A percentile compares a stretch with the other conserved stretches of the same genome.
Evolutionary conservation across 495 filamentous ascomycete genomes (phyloP).

Genomic region (Podospora sp.): DNA sequence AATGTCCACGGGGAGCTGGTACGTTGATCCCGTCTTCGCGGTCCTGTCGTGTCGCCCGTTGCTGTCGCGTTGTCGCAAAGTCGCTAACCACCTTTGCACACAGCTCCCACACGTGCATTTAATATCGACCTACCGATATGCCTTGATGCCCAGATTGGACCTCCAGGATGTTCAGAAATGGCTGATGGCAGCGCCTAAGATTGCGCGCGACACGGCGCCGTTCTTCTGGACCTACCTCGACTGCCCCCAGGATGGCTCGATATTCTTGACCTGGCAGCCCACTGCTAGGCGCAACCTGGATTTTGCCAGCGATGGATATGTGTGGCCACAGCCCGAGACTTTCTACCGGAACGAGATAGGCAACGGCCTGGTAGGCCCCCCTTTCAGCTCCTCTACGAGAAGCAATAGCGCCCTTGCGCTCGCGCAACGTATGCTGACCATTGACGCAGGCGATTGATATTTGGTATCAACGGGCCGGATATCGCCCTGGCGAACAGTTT

Average conservation of each 20-base stretch:
- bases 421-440: slow-evolving; percentile 20
- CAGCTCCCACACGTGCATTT: slow-evolving; percentile 88
- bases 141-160: slow-evolving; percentile 64
- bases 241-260: slow-evolving; percentile 73
- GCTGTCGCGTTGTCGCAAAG: slow-evolving; percentile 10
- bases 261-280: slow-evolving; percentile 88
- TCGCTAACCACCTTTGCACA: slow-evolving; percentile 15
- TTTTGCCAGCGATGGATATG: slow-evolving; percentile 86
- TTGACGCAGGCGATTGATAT: slow-evolving; percentile 67
- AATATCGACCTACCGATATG: slow-evolving; percentile 74
- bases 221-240: slow-evolving; percentile 93
- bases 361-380: slow-evolving; percentile 69
- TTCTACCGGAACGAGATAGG: slow-evolving; percentile 66
- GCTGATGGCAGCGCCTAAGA: slow-evolving; percentile 76
- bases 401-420: background rate
- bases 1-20: slow-evolving; percentile 43
- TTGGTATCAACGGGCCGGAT: slow-evolving; percentile 77
- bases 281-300: slow-evolving; percentile 62
- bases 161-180: slow-evolving; percentile 73
- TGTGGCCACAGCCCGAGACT: slow-evolving; percentile 82
- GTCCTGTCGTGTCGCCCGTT: background rate
- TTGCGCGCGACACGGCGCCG: slow-evolving; percentile 71
- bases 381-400: background rate
- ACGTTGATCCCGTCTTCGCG: slow-evolving; percentile 17
- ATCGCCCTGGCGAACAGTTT: slow-evolving; percentile 66